Percentiles rank a stretch among this genome's conserved stretches.
phyloP scores from a whole-genome alignment of 352 stramenopile species.

The Pythium monospermum region DNA sequence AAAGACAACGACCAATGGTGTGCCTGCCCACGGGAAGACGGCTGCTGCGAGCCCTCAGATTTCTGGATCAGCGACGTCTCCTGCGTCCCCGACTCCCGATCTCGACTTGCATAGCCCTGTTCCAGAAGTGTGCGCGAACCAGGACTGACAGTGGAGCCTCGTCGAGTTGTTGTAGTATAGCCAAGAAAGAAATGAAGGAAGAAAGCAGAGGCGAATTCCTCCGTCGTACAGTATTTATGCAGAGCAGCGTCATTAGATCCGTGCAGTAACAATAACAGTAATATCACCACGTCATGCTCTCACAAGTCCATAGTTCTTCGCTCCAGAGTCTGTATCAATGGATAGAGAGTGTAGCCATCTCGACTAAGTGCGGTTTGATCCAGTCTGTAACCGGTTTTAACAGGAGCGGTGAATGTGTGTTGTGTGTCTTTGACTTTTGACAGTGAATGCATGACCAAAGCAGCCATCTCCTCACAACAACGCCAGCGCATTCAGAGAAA shows the following conservation, averaged over 20 bases:
- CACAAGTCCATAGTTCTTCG: neutral
- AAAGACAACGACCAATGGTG: constrained; percentile 14
- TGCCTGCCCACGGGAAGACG: neutral
- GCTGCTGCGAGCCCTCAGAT: neutral
- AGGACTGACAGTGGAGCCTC: constrained; percentile 30
- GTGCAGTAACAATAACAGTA: constrained; percentile 4
- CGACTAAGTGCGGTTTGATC: neutral
- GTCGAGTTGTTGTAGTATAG: no score
- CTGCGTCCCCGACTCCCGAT: constrained; percentile 37
- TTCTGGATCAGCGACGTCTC: constrained; percentile 18
- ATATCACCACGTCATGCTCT: neutral
- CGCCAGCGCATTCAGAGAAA: no score
- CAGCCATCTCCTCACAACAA: no score
- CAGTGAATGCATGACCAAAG: no score
- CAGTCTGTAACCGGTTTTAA: constrained; percentile 3
- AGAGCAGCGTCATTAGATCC: neutral
- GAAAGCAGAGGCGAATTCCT: constrained; percentile 4
- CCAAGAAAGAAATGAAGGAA: no score
- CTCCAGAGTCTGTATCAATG: neutral
- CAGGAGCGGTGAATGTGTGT: no score
- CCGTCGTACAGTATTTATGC: constrained; percentile 7
- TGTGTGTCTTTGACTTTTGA: no score
- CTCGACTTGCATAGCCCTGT: constrained; percentile 30
- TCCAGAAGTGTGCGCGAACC: constrained; percentile 32
- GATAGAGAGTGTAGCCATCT: constrained; percentile 2